These are phyloP conservation scores for Anthracocystis walkeri DNA, from an alignment of 1,284 basidiomycete genomes.

Conservation along the genomic window DNA sequence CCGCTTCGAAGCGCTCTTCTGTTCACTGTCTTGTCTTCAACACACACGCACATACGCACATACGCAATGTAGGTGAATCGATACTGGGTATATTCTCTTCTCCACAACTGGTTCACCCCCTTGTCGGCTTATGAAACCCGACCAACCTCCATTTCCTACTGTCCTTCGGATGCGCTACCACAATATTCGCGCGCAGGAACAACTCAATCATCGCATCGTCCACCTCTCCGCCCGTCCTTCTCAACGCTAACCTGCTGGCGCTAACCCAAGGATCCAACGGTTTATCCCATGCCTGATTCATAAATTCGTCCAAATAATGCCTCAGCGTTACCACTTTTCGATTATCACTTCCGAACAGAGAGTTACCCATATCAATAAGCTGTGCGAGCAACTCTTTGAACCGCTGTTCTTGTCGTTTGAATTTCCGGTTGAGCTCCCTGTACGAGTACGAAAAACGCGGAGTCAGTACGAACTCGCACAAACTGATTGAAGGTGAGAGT, in stretches of 20 bases:
- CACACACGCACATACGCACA: no score
- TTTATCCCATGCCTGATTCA: constrained; percentile 48
- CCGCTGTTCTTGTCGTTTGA: constrained; percentile 20
- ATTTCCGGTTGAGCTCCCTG: constrained; percentile 31
- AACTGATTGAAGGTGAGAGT: neutral
- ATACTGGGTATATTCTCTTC: constrained; percentile 1
- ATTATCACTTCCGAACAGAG: constrained; percentile 26
- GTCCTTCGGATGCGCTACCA: constrained; percentile 42
- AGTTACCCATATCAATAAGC: constrained; percentile 38
- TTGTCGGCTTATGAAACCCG: constrained; percentile 37
- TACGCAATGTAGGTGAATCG: no score
- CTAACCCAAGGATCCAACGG: constrained; percentile 51
- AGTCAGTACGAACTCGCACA: constrained; percentile 3
- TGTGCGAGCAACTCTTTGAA: constrained; percentile 31
- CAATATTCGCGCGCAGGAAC: constrained; percentile 42
- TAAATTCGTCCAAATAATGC: constrained; percentile 44
- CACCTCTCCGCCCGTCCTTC: constrained; percentile 30
- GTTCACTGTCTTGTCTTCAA: no score
- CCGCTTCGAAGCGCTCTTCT: no score
- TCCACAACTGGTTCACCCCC: constrained; percentile 5
- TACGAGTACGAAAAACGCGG: neutral
- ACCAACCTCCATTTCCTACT: constrained; percentile 37
- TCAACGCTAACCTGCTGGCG: constrained; percentile 16
- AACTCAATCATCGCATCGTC: constrained; percentile 54
- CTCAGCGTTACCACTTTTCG: constrained; percentile 31